Conservation (phyloP, 306 rosid species). For the Vicia faba region DNA sequence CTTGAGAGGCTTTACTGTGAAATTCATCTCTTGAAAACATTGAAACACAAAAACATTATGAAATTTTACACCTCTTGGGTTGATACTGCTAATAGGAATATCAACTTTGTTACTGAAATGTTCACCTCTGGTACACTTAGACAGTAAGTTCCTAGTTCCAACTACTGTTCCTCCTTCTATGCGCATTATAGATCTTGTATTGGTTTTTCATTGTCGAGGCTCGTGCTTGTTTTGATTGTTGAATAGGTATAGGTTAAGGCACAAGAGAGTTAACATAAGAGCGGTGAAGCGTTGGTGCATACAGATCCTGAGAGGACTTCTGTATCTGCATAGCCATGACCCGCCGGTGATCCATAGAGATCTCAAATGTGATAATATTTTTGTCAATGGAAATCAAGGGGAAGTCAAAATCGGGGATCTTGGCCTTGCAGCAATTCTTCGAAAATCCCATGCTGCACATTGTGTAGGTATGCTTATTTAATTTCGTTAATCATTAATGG, state of each 20-base stretch:
- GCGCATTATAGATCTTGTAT: constrained; percentile 38
- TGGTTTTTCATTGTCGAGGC: constrained; percentile 16
- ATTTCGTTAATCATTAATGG: neutral
- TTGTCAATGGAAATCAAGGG: constrained; percentile 92
- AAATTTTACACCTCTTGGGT: constrained; percentile 95
- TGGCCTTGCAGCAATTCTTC: constrained; percentile 88
- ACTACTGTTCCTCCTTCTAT: neutral
- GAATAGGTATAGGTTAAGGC: constrained; percentile 81
- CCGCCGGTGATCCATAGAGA: constrained; percentile 98
- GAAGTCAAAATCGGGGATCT: constrained; percentile 98
- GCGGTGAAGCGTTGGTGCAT: constrained; percentile 98
- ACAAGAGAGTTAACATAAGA: constrained; percentile 84
- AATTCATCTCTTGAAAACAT: constrained; percentile 89
- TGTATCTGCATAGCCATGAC: constrained; percentile 85
- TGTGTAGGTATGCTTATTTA: constrained; percentile 76
- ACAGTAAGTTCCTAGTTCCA: constrained; percentile 60
- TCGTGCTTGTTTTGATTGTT: constrained; percentile 4
- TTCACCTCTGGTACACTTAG: constrained; percentile 97
- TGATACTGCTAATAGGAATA: constrained; percentile 80
- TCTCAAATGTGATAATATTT: constrained; percentile 95
- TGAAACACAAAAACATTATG: constrained; percentile 91
- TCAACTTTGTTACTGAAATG: constrained; percentile 96
- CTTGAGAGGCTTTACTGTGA: constrained; percentile 97
- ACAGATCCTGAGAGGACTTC: constrained; percentile 92
- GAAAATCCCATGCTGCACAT: constrained; percentile 85